phyloP scores from a whole-genome alignment of 441 rosid species.

The Adansonia rubrostipa region DNA sequence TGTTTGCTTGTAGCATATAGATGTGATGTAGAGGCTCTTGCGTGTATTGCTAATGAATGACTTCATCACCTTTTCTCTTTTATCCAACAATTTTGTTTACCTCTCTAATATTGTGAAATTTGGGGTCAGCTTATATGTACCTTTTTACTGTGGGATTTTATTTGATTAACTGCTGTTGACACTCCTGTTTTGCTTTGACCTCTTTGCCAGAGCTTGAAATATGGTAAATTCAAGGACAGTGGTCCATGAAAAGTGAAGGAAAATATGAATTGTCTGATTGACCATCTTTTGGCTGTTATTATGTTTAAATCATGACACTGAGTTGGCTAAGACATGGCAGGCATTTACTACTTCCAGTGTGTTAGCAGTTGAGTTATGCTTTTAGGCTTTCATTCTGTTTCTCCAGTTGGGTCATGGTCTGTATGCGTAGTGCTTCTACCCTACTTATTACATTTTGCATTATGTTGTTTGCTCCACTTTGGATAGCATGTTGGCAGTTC shows the following conservation, averaged over 20 bases:
- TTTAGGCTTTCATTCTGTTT: slow-evolving; percentile 11
- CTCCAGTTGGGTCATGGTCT: background rate
- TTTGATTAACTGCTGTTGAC: slow-evolving; percentile 8
- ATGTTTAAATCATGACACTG: background rate
- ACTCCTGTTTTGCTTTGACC: slow-evolving; percentile 5
- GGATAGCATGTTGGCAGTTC: background rate
- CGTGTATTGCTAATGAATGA: slow-evolving; percentile 3
- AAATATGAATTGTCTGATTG: slow-evolving; percentile 6
- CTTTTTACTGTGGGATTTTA: slow-evolving; percentile 15
- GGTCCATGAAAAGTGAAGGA: background rate
- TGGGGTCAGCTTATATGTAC: background rate
- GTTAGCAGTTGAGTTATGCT: slow-evolving; percentile 1
- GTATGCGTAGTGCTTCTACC: slow-evolving; percentile 11
- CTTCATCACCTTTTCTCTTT: slow-evolving; percentile 1
- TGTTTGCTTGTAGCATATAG: slow-evolving; percentile 20
- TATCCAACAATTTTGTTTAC: background rate
- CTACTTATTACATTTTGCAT: slow-evolving; percentile 13
- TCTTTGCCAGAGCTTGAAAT: background rate
- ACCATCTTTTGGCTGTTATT: slow-evolving; percentile 2
- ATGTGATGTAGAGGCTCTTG: background rate
- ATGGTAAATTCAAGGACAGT: background rate
- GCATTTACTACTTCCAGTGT: background rate
- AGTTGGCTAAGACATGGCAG: slow-evolving; percentile 10
- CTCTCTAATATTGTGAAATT: slow-evolving; percentile 3
- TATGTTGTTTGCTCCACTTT: slow-evolving; percentile 4